Evolutionary conservation across 441 rosid genomes (phyloP).

Genomic region (Adansonia grandidieri): DNA sequence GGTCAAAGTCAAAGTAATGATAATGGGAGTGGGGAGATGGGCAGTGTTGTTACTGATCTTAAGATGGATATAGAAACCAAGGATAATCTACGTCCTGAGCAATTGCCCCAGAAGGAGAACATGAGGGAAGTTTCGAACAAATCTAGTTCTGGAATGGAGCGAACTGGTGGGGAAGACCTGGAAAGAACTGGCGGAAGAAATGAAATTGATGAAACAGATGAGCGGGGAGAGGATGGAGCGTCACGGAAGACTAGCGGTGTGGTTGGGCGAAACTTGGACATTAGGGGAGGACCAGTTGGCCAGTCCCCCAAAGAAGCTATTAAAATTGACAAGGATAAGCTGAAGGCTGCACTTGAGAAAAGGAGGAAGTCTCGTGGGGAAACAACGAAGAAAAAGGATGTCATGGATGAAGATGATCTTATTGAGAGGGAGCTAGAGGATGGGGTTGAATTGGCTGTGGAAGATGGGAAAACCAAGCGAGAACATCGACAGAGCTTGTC

Average conservation of each 20-base stretch:
- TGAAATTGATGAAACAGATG: slow-evolving; percentile 48
- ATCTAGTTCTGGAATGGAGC: slow-evolving; percentile 45
- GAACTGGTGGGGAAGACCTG: slow-evolving; percentile 42
- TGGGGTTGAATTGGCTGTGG: slow-evolving; percentile 73
- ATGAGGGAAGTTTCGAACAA: slow-evolving; percentile 42
- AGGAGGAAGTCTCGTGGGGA: slow-evolving; percentile 71
- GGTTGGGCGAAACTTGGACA: slow-evolving; percentile 48
- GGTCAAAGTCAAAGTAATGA: slow-evolving; percentile 48
- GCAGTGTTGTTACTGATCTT: slow-evolving; percentile 62
- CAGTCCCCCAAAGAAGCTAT: slow-evolving; percentile 79
- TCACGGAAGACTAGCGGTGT: slow-evolving; percentile 34
- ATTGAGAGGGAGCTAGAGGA: slow-evolving; percentile 89
- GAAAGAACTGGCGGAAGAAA: slow-evolving; percentile 47
- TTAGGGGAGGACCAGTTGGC: slow-evolving; percentile 59
- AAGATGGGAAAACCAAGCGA: slow-evolving; percentile 56
- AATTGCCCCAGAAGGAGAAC: slow-evolving; percentile 38
- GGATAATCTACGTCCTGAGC: slow-evolving; percentile 49
- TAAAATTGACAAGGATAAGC: slow-evolving; percentile 70
- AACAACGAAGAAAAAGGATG: slow-evolving; percentile 56
- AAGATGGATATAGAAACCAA: slow-evolving; percentile 56
- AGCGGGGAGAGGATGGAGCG: slow-evolving; percentile 50
- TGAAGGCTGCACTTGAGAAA: slow-evolving; percentile 80
- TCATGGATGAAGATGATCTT: slow-evolving; percentile 83
- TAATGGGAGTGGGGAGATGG: slow-evolving; percentile 63
- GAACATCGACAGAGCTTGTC: slow-evolving; percentile 58